A percentile compares a stretch with the other conserved stretches of the same genome.
These are phyloP conservation scores for Naganishia randhawae DNA, from an alignment of 768 basidiomycete species.

Conservation along the genomic window DNA sequence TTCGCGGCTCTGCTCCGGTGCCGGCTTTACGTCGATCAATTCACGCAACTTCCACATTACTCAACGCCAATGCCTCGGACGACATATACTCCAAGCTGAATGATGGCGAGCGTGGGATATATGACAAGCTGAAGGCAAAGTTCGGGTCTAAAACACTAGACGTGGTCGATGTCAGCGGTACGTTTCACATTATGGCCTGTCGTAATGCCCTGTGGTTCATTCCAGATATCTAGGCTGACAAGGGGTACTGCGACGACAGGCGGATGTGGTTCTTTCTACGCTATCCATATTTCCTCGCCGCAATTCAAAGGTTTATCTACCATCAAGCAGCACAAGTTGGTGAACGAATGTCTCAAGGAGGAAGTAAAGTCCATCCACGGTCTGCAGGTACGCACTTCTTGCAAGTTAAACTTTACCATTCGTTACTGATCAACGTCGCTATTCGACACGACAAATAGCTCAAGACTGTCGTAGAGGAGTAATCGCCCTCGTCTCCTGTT, in stretches of 20 bases:
- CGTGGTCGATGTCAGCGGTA: constrained; percentile 94
- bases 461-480: constrained; percentile 16
- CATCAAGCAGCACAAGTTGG: constrained; percentile 89
- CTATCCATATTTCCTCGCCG: constrained; percentile 79
- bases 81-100: constrained; percentile 30
- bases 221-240: background rate
- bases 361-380: constrained; percentile 92
- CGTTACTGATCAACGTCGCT: background rate
- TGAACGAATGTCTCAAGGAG: constrained; percentile 76
- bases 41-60: background rate
- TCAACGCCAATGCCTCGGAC: constrained; percentile 9
- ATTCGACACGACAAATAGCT: background rate
- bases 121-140: constrained; percentile 65
- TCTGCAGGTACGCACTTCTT: constrained; percentile 67
- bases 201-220: background rate
- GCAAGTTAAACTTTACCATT: background rate
- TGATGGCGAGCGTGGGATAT: constrained; percentile 68
- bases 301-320: constrained; percentile 78
- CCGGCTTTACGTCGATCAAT: constrained; percentile 4
- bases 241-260: constrained; percentile 55
- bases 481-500: background rate
- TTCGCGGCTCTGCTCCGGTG: background rate
- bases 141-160: constrained; percentile 76
- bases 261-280: constrained; percentile 96
- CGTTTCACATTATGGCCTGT: background rate